phyloP scores from a whole-genome alignment of 176 grass and related monocot species.

The Oryza australiensis region DNA sequence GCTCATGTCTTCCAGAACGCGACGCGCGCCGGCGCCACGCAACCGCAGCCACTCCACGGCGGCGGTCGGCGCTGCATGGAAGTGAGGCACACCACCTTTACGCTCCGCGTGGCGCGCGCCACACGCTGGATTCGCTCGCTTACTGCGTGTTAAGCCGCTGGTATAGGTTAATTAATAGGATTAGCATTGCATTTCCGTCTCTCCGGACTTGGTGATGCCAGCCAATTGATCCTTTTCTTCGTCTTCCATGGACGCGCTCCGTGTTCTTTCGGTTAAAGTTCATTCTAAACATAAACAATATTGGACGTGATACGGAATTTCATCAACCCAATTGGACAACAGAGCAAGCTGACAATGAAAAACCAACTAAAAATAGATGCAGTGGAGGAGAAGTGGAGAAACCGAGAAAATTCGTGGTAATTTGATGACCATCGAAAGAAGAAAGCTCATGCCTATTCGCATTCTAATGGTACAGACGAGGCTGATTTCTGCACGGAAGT shows the following conservation, averaged over 20 bases:
- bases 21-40: not conserved
- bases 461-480: not conserved
- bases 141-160: not conserved
- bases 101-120: not conserved
- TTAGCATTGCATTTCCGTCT: not conserved
- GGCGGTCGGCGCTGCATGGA: not conserved
- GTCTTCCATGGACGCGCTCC: not conserved
- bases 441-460: not conserved
- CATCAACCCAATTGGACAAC: not conserved
- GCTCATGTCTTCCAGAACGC: not conserved
- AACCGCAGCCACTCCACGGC: not conserved
- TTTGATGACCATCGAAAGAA: not conserved
- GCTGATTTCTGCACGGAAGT: not conserved
- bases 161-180: not conserved
- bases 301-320: not conserved
- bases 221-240: not conserved
- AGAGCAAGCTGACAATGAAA: not conserved
- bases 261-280: conserved; percentile 15
- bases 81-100: not conserved
- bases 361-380: not conserved
- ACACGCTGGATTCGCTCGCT: not conserved
- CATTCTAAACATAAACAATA: not conserved
- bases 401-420: not conserved
- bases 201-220: not conserved
- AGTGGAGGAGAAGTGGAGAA: not conserved